These are phyloP conservation scores for Chlorella ohadii DNA, from an alignment of 139 green algal species.

Conservation along the genomic window DNA sequence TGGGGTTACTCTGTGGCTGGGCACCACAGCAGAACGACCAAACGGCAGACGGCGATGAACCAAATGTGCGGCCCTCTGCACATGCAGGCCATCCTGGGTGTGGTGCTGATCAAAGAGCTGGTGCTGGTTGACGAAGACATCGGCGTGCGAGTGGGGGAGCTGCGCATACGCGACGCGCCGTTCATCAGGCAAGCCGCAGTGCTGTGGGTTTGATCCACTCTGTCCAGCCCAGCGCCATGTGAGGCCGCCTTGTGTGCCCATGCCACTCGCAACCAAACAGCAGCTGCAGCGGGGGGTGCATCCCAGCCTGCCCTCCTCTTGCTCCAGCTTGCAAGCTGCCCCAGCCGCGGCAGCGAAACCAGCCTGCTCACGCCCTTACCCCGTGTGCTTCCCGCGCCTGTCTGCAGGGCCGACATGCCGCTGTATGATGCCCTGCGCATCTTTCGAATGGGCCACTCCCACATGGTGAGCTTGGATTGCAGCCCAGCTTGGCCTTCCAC, in stretches of 20 bases:
- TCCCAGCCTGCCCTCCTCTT: too few relatives aligned
- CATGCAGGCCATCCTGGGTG: background rate
- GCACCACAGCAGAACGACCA: too few relatives aligned
- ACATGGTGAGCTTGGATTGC: background rate
- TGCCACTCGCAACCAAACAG: too few relatives aligned
- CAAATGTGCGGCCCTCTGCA: background rate
- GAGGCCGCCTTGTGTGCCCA: too few relatives aligned
- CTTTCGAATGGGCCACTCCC: background rate
- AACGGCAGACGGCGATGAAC: too few relatives aligned
- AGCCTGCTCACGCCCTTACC: background rate
- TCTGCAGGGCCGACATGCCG: background rate
- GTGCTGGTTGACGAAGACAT: background rate
- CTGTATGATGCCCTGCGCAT: background rate
- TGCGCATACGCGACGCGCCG: background rate
- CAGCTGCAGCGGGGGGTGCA: too few relatives aligned
- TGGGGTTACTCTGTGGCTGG: too few relatives aligned
- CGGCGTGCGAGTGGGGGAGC: background rate
- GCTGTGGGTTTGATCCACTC: background rate
- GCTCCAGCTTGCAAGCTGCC: too few relatives aligned
- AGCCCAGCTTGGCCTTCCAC: too few relatives aligned
- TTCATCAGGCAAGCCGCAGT: background rate
- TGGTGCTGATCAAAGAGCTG: slow-evolving; percentile 8
- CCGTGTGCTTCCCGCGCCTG: too few relatives aligned
- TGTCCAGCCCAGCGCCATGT: too few relatives aligned
- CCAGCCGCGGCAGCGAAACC: too few relatives aligned